Base-by-base conservation (phyloP, 2,329 filamentous ascomycete genomes). In the Fusarium buharicum region DNA sequence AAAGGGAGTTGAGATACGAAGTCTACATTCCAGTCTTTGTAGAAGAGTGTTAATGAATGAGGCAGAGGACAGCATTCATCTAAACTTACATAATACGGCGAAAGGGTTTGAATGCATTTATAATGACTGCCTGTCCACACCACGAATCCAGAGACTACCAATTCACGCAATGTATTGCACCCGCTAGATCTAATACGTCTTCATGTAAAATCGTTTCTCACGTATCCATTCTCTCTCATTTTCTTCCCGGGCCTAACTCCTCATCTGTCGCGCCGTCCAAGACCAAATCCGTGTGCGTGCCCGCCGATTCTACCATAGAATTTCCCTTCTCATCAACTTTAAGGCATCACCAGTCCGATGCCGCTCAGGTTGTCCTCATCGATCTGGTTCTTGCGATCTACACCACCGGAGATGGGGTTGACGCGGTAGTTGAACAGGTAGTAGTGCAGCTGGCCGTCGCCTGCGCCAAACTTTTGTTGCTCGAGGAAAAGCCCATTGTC, bases 351-450 rank as follows among this genome's bases (percentile, higher is more conserved):
- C 72, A 97, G 86, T 34, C 95, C 95, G 57, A 99, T 88, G 1
- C 95, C 94, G 69, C 93, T 95, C 73, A 93, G 86, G 62, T 86
- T 84, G 54, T 88, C 87, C 67, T 89, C 86, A 73, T 97, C 93
- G 34, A 94, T 82, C 69, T 87, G 80, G 74, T 96, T 96, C 72
- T 84, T 86, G 70, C 84, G 84, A 75, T 97, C 88, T 38, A 98
- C 88, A 18, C 95, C 95, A 44, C 95, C 93, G 1, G 86, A 81
- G 70, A 99, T 90, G n/a, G 89, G 87, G 58, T 91, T 88, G 12
- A 92, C 91, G 54, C 92, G 88, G 81, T 97, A 99, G 79, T 99
- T 99, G 84, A 96, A 99, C 28, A 99, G 82, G 77, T 99, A 99
- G 79, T 93, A 99, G 77, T 99, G 93, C 69, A 99, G 82, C 75